Evolutionary conservation across 2,329 filamentous ascomycete genomes (phyloP), one percentile per base, ranked within the genome.

Genomic region (Apiospora sp.): DNA sequence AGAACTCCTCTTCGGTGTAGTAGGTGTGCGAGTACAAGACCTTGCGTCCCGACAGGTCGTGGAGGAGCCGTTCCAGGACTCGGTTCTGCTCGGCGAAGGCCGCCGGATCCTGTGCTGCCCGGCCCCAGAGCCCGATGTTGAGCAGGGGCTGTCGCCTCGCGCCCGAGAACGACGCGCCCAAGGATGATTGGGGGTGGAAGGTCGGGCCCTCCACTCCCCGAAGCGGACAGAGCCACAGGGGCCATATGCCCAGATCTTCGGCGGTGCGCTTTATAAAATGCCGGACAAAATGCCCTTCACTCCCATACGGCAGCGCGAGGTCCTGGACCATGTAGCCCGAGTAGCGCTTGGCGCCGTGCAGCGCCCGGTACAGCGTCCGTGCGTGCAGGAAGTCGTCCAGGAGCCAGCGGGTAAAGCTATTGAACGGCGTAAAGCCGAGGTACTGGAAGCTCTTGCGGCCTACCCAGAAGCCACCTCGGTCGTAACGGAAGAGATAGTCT

Each of bases 21-120:
- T 95, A 97, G 0, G 93, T 92, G 78, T 96, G 93, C 1, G 94
- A 94, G 81, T 97, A 97, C 14, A 97, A 85, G 92, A 94, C 96
- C 84, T 97, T 97, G 84, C 93, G 90, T 1, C 94, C 94, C 67
- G 91, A 91, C 0, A 96, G 87, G 75, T 90, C 86, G 68, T 85
- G 85, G 4, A 95, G 88, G 78, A 92, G 92, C n/a, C 84, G 83
- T 83, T 97, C 94, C 24, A 97, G 86, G 58, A 87, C 87, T 37
- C 92, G 88, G 82, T 97, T 97, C 76, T 90, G 89, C 51, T 82
- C 80, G 1, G 95, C 86, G 77, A 95, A 95, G 22, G 86, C 85
- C 0, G 82, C 81, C 44, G 83, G 83, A 67, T 87, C 80, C 1
- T 84, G 80, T 1, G 92, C 90, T 8, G 92, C 93, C 81, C 91